Evolutionary conservation across 495 filamentous ascomycete genomes (phyloP).

Genomic region (Aspergillus sclerotiicarbonarius): DNA sequence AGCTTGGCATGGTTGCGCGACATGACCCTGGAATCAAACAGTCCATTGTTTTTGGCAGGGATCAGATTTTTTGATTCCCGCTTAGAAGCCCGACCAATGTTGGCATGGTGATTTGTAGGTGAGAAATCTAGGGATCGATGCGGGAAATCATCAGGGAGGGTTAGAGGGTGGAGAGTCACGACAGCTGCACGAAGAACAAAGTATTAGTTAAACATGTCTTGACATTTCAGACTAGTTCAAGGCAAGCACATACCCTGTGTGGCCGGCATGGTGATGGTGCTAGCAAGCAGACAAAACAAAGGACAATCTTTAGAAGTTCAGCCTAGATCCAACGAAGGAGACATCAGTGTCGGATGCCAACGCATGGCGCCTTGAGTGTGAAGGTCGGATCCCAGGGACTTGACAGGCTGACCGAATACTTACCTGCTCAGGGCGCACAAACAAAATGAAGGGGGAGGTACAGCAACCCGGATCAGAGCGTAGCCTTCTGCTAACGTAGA

Average conservation of each 20-base stretch:
- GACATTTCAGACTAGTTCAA: background rate
- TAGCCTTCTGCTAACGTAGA: background rate
- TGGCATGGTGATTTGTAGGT: conserved; percentile 19
- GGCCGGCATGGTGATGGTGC: conserved; percentile 9
- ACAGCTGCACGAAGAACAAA: conserved; percentile 21
- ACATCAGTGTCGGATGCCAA: background rate
- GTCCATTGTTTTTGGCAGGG: conserved; percentile 59
- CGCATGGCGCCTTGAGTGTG: background rate
- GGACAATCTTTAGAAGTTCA: background rate
- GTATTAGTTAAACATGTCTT: conserved; percentile 14
- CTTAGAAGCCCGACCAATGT: conserved; percentile 62
- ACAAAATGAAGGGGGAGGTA: background rate
- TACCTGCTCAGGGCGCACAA: background rate
- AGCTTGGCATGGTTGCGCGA: conserved; percentile 74
- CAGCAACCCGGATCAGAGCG: background rate
- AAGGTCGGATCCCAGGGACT: background rate
- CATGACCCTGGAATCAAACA: conserved; percentile 80
- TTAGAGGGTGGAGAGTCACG: conserved; percentile 25
- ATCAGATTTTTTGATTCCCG: conserved; percentile 51
- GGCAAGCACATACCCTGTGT: conserved; percentile 15
- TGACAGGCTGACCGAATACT: background rate
- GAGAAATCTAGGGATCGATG: conserved; percentile 33
- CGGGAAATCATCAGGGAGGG: conserved; percentile 21
- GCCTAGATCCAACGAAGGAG: background rate
- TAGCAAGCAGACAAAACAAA: background rate